Percentiles rank a stretch among this genome's conserved stretches.
Evolutionary conservation across 2,329 filamentous ascomycete genomes (phyloP).

Genomic region (Ophiostoma australiae): DNA sequence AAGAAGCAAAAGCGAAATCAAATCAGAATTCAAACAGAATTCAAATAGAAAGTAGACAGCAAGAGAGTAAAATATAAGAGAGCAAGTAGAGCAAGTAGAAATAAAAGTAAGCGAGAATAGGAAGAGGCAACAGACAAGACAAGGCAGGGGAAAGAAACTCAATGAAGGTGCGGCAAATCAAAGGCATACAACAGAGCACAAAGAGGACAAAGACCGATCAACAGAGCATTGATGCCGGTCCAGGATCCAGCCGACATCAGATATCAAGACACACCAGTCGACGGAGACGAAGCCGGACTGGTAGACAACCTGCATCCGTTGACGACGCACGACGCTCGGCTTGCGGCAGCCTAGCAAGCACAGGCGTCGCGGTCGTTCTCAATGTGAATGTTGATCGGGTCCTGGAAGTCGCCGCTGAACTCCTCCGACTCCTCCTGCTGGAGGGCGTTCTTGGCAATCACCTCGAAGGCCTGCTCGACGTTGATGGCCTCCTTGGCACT

Average conservation of each 20-base stretch:
- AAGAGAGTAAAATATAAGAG: not conserved
- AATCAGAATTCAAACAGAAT: not conserved
- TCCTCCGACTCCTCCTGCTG: constrained; percentile 97
- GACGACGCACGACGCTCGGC: not conserved
- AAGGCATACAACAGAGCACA: not conserved
- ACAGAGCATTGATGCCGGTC: not conserved
- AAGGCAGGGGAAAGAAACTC: not conserved
- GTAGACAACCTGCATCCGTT: not conserved
- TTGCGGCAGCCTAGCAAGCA: constrained; percentile 59
- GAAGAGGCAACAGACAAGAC: not conserved
- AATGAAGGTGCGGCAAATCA: not conserved
- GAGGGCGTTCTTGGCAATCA: constrained; percentile 92
- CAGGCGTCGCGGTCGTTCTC: constrained; percentile 91
- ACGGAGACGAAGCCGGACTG: not conserved
- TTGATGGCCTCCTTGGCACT: constrained; percentile 98
- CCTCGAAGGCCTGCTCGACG: constrained; percentile 78
- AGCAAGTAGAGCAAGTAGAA: not conserved
- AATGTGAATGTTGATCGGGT: constrained; percentile 96
- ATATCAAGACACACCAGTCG: not conserved
- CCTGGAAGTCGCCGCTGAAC: constrained; percentile 94
- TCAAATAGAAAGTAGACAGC: not conserved
- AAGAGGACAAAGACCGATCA: not conserved
- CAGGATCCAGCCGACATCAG: not conserved
- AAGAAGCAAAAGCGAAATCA: not conserved
- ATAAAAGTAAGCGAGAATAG: not conserved